Evolutionary conservation across 345 rosid genomes (phyloP), one percentile per base, ranked within the genome.

Genomic region (Aethionema arabicum): DNA sequence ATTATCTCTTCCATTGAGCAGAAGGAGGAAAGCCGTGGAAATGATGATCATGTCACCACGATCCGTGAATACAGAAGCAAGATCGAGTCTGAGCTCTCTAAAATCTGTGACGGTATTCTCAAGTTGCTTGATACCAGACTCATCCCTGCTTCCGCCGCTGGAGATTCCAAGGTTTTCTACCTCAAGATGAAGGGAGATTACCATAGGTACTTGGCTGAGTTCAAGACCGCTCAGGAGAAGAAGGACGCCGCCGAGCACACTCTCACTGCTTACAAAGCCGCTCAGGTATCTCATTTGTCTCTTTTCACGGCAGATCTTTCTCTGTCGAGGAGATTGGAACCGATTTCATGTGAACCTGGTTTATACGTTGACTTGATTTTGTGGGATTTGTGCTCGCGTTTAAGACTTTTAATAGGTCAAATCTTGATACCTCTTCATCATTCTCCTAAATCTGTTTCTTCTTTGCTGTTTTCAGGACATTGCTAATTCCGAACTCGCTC

Each of bases 151-250:
- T 85, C 98, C 16, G 65, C 85, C 21, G 14, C 79, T 6, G 91
- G 91, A 4, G 96, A 91, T 66, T 91, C 96, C 5, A 91, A 81
- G 83, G 98, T 91, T 11, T 91, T 91, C 53, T 91, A 87, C 70
- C 74, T 87, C 54, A 91, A 91, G 82, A 91, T 91, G 98, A 90
- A 90, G 74, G 97, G 95, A 5, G 95, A 90, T 65, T 90, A 86
- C 58, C 95, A 90, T 56, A 74, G 97, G 81, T 90, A 90, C 64
- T 69, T 90, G 65, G 91, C 95, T 35, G 97, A 90, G 87, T 90
- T 90, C 74, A 87, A 85, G 76, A 82, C 84, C 37, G 86, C 86
- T 11, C 77, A 86, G 44, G 95, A 90, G 78, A 79, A 95, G 61
- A 90, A 90, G 73, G 95, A 85, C 35, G 90, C 97, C 9, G 95